Conservation (phyloP, 306 rosid genomes). For the Cercis canadensis region DNA sequence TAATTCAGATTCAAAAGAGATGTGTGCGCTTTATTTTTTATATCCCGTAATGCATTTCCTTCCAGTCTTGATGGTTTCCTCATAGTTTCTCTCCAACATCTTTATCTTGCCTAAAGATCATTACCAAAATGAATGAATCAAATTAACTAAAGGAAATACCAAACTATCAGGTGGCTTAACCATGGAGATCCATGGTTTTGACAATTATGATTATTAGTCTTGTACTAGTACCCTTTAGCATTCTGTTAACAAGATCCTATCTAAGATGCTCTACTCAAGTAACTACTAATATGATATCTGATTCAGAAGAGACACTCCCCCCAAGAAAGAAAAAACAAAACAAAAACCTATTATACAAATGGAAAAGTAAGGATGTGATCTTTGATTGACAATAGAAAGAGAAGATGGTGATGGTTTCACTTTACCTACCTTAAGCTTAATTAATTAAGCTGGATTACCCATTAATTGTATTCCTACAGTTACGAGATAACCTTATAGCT, state of each 20-base stretch:
- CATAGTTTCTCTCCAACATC: slow-evolving; percentile 11
- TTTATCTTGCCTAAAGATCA: slow-evolving; percentile 12
- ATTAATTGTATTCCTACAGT: slow-evolving; percentile 4
- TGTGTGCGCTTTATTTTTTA: slow-evolving; percentile 8
- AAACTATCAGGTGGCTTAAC: background rate
- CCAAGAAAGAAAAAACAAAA: slow-evolving; percentile 40
- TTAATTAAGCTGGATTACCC: slow-evolving; percentile 1
- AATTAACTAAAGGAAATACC: background rate
- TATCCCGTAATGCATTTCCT: background rate
- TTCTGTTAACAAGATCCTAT: background rate
- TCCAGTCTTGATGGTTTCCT: too few species aligned
- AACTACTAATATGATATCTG: slow-evolving; percentile 22
- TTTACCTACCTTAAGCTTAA: slow-evolving; percentile 36
- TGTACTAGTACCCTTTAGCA: slow-evolving; percentile 21
- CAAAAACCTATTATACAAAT: background rate
- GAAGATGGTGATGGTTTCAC: slow-evolving; percentile 52
- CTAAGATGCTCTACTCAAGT: slow-evolving; percentile 6
- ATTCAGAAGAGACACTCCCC: slow-evolving; percentile 26
- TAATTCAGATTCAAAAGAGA: background rate
- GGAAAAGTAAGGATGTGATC: slow-evolving; percentile 43
- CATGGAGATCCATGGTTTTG: slow-evolving; percentile 8
- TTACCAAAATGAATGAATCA: slow-evolving; percentile 4
- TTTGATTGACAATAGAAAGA: slow-evolving; percentile 42
- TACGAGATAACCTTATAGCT: background rate
- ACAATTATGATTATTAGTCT: slow-evolving; percentile 1